Evolutionary conservation across 1,284 basidiomycete species (phyloP).

Genomic region (Microbotryum scabiosae): DNA sequence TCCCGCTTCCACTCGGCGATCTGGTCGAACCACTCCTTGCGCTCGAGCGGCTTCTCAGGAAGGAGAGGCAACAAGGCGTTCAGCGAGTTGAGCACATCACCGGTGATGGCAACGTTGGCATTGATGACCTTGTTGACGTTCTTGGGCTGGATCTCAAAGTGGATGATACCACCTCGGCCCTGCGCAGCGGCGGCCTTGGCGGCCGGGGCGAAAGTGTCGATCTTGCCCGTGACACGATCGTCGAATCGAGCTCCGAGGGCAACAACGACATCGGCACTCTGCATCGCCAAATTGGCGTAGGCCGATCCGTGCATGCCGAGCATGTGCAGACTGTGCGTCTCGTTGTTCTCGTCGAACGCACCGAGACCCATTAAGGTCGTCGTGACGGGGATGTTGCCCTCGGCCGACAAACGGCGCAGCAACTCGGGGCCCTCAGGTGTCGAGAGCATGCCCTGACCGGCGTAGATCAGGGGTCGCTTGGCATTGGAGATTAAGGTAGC

Average conservation of each 20-base stretch:
- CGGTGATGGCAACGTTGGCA: slow-evolving; percentile 85
- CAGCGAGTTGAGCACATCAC: slow-evolving; percentile 82
- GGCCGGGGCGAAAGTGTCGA: slow-evolving; percentile 81
- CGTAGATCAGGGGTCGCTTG: slow-evolving; percentile 85
- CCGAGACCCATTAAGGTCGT: slow-evolving; percentile 95
- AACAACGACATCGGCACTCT: slow-evolving; percentile 93
- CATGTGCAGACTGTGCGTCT: slow-evolving; percentile 80
- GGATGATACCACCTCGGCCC: slow-evolving; percentile 91
- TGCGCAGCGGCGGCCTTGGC: slow-evolving; percentile 76
- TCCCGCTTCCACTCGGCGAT: slow-evolving; percentile 76
- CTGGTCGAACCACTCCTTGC: slow-evolving; percentile 71
- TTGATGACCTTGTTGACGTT: slow-evolving; percentile 99
- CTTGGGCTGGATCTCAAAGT: slow-evolving; percentile 97
- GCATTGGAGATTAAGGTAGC: slow-evolving; percentile 86
- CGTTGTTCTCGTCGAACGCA: slow-evolving; percentile 84
- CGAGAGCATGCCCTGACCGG: slow-evolving; percentile 82
- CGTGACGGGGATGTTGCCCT: slow-evolving; percentile 91
- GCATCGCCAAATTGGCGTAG: slow-evolving; percentile 96
- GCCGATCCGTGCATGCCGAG: slow-evolving; percentile 98
- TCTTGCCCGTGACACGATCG: slow-evolving; percentile 91
- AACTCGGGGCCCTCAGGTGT: slow-evolving; percentile 74
- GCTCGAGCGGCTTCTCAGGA: slow-evolving; percentile 47
- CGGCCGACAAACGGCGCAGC: slow-evolving; percentile 67
- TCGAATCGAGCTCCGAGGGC: slow-evolving; percentile 94
- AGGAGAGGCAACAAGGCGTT: slow-evolving; percentile 74